Evolutionary conservation across 108 stramenopile species (phyloP), one percentile per base, ranked within the genome.

Genomic region (Cyclostephanos invisitatus): DNA sequence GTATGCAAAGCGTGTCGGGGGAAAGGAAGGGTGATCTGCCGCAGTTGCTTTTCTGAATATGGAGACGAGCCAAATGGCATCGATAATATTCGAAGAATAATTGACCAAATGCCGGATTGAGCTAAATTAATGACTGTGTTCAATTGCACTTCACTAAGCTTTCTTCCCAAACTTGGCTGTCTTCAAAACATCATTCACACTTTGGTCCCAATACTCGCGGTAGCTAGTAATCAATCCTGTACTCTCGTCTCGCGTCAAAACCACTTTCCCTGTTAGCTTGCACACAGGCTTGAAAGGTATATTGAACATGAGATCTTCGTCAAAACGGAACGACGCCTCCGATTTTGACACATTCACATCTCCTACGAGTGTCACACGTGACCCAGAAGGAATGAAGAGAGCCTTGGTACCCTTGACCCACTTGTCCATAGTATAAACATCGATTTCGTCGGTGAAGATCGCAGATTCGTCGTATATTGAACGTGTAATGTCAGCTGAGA

Each of bases 391-490:
- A 7, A 91, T 88, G 77, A 96, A 96, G 9, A 96, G 75, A 53
- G 82, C 76, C 67, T 86, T 71, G 3, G 94, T 96, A 2, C 94
- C 94, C 48, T 75, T 78, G 32, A 96, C 86, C 91, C 93, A 94
- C 62, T 91, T 78, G 55, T 91, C 87, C 78, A 94, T 65, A 29
- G 75, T 64, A 73, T 96, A 96, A 0, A 87, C 88, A 71, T 96
- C 94, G 64, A 96, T 96, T 75, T 96, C 94, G 69, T 96, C 94
- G 0, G 87, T 90, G 67, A 96, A 96, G 11, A 79, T 87, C 12
- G 88, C 86, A 3, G 83, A 81, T 73, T 93, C 90, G 27, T 87
- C 89, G 67, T 96, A 96, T 24, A 96, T 64, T n/a, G 80, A 74
- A 28, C 90, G 81, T 5, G 91, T 93, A 27, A 96, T 75, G 47